Evolutionary conservation across 805 yeast genomes (phyloP).

Genomic region (Zygotorulaspora sp.): DNA sequence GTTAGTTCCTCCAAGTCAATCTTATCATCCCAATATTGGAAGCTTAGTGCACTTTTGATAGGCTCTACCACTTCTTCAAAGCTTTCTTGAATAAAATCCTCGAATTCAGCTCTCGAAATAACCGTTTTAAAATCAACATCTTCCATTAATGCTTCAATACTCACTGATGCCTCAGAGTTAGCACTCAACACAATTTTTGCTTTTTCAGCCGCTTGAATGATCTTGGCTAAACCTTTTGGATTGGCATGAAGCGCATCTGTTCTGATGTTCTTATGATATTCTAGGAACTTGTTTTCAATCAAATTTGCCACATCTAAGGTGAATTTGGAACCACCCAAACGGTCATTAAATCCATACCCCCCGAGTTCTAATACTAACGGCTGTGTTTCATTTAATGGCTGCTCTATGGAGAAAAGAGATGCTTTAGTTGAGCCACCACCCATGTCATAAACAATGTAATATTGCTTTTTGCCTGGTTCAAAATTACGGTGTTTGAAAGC

Average conservation of each 20-base stretch:
- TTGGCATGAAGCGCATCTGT: slow-evolving; percentile 41
- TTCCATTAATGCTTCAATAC: slow-evolving; percentile 67
- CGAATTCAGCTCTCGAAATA: slow-evolving; percentile 80
- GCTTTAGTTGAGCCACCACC: slow-evolving; percentile 92
- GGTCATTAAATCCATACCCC: slow-evolving; percentile 64
- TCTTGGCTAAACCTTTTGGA: slow-evolving; percentile 57
- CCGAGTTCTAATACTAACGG: slow-evolving; percentile 54
- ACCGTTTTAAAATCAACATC: slow-evolving; percentile 69
- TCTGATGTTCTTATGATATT: slow-evolving; percentile 38
- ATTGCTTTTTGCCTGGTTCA: slow-evolving; percentile 32
- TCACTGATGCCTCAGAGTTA: slow-evolving; percentile 70
- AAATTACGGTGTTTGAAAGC: slow-evolving; percentile 39
- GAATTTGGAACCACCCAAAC: slow-evolving; percentile 71
- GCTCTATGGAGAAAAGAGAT: slow-evolving; percentile 63
- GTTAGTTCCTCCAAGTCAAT: slow-evolving; percentile 38
- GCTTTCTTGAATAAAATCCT: slow-evolving; percentile 43
- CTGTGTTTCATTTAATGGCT: slow-evolving; percentile 40
- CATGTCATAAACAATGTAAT: slow-evolving; percentile 76
- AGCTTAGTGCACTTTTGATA: slow-evolving; percentile 46
- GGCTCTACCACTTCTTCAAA: slow-evolving; percentile 50
- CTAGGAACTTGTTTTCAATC: slow-evolving; percentile 55
- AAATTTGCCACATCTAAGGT: slow-evolving; percentile 62
- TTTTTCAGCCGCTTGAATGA: slow-evolving; percentile 82
- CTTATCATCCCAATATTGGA: slow-evolving; percentile 31
- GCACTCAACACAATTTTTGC: slow-evolving; percentile 86